Evolutionary conservation across 805 yeast species (phyloP).

Genomic region (Yarrowia sp.): DNA sequence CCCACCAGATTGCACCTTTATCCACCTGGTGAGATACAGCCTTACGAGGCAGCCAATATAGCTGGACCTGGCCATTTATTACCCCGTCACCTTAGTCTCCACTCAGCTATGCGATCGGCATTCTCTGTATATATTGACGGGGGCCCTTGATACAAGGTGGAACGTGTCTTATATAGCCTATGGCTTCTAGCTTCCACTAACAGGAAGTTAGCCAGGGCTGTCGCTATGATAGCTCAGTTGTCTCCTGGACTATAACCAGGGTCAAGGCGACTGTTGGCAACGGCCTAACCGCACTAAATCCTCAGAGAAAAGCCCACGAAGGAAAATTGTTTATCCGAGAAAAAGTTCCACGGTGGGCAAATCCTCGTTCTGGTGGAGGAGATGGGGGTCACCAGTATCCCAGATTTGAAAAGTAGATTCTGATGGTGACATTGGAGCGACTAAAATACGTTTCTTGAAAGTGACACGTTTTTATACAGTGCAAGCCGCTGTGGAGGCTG

Average conservation of each 20-base stretch:
- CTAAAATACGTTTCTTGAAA: too few relatives aligned
- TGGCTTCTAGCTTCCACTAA: not conserved
- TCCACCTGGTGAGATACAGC: not conserved
- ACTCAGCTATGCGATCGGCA: not conserved
- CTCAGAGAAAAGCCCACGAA: not conserved
- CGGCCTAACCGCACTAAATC: not conserved
- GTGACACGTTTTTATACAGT: too few relatives aligned
- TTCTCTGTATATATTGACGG: not conserved
- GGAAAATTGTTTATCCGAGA: not conserved
- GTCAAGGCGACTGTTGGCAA: not conserved
- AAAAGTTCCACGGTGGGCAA: constrained; percentile 6
- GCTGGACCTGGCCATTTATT: too few relatives aligned
- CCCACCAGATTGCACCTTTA: not conserved
- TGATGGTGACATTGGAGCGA: too few relatives aligned
- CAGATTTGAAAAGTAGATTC: not conserved
- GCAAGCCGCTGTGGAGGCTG: too few relatives aligned
- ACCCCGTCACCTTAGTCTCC: not conserved
- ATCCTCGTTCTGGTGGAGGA: not conserved
- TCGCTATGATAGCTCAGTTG: too few relatives aligned
- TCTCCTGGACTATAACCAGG: not conserved
- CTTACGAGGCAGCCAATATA: not conserved
- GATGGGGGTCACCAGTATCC: not conserved
- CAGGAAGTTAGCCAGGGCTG: not conserved
- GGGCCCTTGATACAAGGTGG: not conserved
- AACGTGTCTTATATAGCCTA: not conserved